Conservation (phyloP, 208 protist genomes). For the Trypanosomatidae sp. region DNA sequence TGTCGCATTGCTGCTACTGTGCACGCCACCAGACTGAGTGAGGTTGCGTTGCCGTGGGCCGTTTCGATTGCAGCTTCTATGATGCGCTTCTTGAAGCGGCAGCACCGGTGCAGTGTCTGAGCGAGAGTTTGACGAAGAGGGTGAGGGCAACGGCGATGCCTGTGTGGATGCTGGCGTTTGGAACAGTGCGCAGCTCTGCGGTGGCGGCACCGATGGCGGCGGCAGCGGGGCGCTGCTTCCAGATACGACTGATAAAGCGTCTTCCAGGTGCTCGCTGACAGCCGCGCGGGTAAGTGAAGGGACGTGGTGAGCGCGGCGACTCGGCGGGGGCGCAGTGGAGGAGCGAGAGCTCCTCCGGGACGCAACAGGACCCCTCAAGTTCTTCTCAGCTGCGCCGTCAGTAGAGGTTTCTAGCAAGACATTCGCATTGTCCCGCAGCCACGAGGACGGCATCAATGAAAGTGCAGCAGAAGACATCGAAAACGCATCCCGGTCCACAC, state of each 20-base stretch:
- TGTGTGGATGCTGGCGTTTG: constrained; percentile 3
- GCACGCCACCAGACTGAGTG: background rate
- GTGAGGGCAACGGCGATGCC: background rate
- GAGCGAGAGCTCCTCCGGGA: background rate
- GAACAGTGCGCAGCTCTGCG: constrained; percentile 6
- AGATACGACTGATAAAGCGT: background rate
- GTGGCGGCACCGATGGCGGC: constrained; percentile 12
- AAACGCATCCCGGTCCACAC: background rate
- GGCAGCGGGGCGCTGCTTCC: background rate
- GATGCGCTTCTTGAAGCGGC: constrained; percentile 12
- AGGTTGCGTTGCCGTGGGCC: background rate
- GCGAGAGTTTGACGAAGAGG: constrained; percentile 4
- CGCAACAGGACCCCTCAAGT: background rate
- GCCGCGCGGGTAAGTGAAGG: background rate
- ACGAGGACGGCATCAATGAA: constrained; percentile 16
- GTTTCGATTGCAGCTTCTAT: background rate
- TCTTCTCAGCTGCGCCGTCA: background rate
- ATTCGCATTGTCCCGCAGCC: constrained; percentile 3
- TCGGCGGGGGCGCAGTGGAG: background rate
- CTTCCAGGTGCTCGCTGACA: background rate
- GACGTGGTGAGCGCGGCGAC: background rate
- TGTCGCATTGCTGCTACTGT: background rate
- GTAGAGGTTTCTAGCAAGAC: background rate
- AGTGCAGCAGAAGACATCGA: background rate
- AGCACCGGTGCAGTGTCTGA: background rate